Evolutionary conservation across 2,329 filamentous ascomycete genomes (phyloP).

Genomic region (Ceratocystis smalleyi): DNA sequence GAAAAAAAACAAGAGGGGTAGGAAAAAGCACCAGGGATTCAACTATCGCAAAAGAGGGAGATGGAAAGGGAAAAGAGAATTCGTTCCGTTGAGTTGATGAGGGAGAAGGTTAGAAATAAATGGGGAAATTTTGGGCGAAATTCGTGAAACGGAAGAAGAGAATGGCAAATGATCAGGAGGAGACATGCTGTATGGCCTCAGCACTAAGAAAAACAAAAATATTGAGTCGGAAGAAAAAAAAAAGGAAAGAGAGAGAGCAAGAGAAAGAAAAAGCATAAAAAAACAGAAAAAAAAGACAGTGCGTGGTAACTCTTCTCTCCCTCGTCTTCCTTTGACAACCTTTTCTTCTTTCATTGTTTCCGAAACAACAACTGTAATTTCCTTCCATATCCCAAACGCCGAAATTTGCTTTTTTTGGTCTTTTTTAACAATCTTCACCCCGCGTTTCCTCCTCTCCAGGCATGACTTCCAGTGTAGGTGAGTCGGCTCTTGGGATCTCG

Average conservation of each 20-base stretch:
- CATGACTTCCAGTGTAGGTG: conserved; percentile 9
- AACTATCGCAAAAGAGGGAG: conserved; percentile 3
- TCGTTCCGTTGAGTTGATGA: not conserved
- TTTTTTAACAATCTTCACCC: conserved; percentile 2
- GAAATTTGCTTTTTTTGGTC: conserved; percentile 8
- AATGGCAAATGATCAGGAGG: not conserved
- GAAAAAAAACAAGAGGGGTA: conserved; percentile 5
- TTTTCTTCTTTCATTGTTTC: not conserved
- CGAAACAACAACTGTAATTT: conserved; percentile 1
- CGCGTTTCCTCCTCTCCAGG: conserved; percentile 6
- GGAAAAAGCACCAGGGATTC: not conserved
- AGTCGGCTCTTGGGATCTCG: conserved; percentile 11
- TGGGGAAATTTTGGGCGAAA: not conserved
- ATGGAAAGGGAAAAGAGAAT: conserved; percentile 1
- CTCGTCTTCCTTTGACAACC: too few relatives aligned
- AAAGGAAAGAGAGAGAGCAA: conserved; percentile 3
- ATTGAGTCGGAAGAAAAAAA: conserved; percentile 1
- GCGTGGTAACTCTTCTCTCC: not conserved
- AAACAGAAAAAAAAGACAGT: conserved; percentile 8
- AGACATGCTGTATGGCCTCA: conserved; percentile 10
- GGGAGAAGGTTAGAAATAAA: not conserved
- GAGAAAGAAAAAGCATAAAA: conserved; percentile 2
- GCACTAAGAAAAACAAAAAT: conserved; percentile 4
- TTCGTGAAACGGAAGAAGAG: conserved; percentile 9
- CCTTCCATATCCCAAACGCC: conserved; percentile 10